These are phyloP conservation scores for Onygenales sp. DNA, from an alignment of 2,329 filamentous ascomycete genomes.

Conservation along the genomic window DNA sequence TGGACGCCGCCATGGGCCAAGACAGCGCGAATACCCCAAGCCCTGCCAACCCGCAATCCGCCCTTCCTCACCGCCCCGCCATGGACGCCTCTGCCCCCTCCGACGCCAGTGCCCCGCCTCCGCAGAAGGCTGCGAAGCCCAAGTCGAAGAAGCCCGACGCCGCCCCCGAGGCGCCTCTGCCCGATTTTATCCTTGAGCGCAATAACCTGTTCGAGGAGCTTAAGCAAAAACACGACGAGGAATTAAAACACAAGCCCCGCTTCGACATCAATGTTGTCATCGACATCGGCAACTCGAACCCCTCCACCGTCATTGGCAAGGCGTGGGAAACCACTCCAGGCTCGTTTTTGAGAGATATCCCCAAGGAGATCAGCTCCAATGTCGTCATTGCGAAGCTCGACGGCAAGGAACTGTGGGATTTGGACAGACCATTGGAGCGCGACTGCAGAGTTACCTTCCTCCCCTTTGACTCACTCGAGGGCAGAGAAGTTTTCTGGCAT, in stretches of 20 bases:
- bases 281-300: conserved; percentile 32
- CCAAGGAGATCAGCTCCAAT: conserved; percentile 79
- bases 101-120: conserved; percentile 19
- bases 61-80: conserved; percentile 25
- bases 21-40: conserved; percentile 5
- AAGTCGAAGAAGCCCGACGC: conserved; percentile 19
- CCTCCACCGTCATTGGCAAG: conserved; percentile 48
- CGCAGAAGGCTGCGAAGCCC: conserved; percentile 20
- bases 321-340: conserved; percentile 86
- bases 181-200: conserved; percentile 73
- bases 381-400: conserved; percentile 75
- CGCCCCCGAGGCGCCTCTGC: conserved; percentile 35
- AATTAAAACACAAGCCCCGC: conserved; percentile 48
- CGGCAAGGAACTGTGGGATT: conserved; percentile 75
- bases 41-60: conserved; percentile 20
- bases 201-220: conserved; percentile 81
- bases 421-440: conserved; percentile 80
- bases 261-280: conserved; percentile 41
- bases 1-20: conserved; percentile 5
- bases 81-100: conserved; percentile 18
- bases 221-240: conserved; percentile 73
- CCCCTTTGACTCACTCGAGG: conserved; percentile 65
- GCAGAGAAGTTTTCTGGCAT: conserved; percentile 97
- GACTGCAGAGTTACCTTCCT: conserved; percentile 78
- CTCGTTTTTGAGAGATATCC: conserved; percentile 67